A percentile compares a stretch with the other conserved stretches of the same genome.
phyloP scores from a whole-genome alignment of 1,284 basidiomycete species.

The Fomitopsis pinicola region DNA sequence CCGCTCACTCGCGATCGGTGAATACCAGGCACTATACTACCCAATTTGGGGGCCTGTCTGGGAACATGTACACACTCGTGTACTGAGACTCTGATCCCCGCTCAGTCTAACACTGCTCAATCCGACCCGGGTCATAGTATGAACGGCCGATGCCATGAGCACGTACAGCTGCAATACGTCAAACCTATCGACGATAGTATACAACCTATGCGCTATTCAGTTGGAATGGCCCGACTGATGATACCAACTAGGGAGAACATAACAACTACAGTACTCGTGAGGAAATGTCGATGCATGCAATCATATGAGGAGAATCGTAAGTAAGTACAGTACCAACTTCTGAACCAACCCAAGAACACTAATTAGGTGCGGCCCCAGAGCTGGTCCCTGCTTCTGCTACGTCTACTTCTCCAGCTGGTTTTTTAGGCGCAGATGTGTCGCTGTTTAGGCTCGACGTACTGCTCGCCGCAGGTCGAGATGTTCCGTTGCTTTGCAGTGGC shows the following conservation, averaged over 20 bases:
- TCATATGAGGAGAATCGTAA: neutral
- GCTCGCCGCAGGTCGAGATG: slow-evolving; percentile 10
- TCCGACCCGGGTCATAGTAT: too few species aligned
- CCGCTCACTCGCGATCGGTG: neutral
- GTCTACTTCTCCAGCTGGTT: slow-evolving; percentile 1
- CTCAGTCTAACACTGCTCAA: too few species aligned
- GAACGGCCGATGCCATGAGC: too few species aligned
- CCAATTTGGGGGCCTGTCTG: neutral
- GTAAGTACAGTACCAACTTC: neutral
- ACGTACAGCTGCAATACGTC: neutral
- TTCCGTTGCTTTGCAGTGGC: slow-evolving; percentile 30
- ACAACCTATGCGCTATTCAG: neutral
- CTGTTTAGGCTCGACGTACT: neutral
- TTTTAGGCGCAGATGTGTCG: neutral
- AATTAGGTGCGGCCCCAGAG: neutral
- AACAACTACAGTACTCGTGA: slow-evolving; percentile 1
- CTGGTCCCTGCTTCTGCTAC: neutral
- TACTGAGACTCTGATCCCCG: too few species aligned
- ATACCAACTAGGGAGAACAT: neutral
- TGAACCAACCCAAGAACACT: neutral
- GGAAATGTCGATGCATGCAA: neutral
- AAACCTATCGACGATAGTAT: neutral
- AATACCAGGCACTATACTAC: neutral
- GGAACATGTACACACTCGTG: too few species aligned
- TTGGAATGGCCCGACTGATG: neutral